These are phyloP conservation scores for Diaporthe caulivora DNA, from an alignment of 2,329 filamentous ascomycete genomes.

Conservation along the genomic window DNA sequence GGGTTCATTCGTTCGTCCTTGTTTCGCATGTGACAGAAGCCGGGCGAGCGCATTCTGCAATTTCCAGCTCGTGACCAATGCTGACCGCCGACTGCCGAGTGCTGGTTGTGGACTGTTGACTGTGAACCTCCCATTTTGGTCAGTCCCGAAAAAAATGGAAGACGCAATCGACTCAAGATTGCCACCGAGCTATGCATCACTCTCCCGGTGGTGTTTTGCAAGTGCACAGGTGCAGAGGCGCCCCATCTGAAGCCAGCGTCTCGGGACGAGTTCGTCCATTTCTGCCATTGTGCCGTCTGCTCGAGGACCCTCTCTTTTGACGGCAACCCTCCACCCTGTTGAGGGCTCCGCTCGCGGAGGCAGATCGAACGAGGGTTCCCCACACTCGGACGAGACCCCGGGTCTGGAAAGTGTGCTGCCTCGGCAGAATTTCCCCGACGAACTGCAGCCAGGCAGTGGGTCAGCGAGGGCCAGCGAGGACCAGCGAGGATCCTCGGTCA, in stretches of 20 bases:
- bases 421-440: slow-evolving; percentile 35
- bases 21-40: slow-evolving; percentile 38
- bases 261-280: slow-evolving; percentile 18
- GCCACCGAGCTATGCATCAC: slow-evolving; percentile 23
- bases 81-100: not conserved
- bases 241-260: slow-evolving; percentile 19
- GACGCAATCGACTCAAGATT: slow-evolving; percentile 30
- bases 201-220: not conserved
- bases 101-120: not conserved
- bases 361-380: slow-evolving; percentile 31
- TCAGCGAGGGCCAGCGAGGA: slow-evolving; percentile 3
- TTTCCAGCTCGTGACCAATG: slow-evolving; percentile 30
- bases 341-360: slow-evolving; percentile 15
- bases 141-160: not conserved
- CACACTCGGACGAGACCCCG: slow-evolving; percentile 32
- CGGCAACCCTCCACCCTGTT: not conserved
- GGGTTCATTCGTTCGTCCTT: not conserved
- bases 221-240: slow-evolving; percentile 9
- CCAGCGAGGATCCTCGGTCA: slow-evolving; percentile 30
- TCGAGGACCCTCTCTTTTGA: slow-evolving; percentile 10
- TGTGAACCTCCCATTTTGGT: not conserved
- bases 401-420: slow-evolving; percentile 29
- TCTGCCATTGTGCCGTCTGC: not conserved
- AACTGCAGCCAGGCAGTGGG: slow-evolving; percentile 16
- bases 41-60: not conserved